A percentile compares a stretch with the other conserved stretches of the same genome.
phyloP scores from a whole-genome alignment of 345 rosid species.

The Arabidopsis thaliana region DNA sequence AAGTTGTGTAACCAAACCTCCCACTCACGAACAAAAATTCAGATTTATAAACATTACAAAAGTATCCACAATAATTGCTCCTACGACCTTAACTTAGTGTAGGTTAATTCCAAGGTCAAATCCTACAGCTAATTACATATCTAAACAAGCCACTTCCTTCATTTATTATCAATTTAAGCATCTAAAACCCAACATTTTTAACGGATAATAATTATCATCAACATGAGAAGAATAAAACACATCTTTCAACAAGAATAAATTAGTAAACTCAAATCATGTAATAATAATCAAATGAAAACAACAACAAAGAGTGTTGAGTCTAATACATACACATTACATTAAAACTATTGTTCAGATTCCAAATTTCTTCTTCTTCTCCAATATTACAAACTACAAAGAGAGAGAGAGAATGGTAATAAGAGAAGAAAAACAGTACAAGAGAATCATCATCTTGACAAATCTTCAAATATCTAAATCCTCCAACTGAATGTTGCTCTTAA shows the following conservation, averaged over 20 bases:
- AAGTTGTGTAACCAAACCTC: neutral
- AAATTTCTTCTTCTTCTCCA: constrained; percentile 26
- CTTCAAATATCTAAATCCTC: constrained; percentile 65
- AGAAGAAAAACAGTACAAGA: constrained; percentile 27
- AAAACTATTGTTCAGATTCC: constrained; percentile 35
- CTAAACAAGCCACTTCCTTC: neutral
- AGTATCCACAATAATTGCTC: neutral
- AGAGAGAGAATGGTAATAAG: neutral
- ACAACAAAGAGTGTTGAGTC: constrained; percentile 26
- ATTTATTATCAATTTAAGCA: neutral
- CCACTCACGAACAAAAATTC: neutral
- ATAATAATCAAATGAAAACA: constrained; percentile 24
- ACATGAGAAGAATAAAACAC: constrained; percentile 3
- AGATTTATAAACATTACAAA: neutral
- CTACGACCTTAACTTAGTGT: constrained; percentile 9
- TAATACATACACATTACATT: constrained; percentile 31
- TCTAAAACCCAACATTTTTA: constrained; percentile 12
- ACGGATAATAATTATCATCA: neutral
- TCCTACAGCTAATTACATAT: neutral
- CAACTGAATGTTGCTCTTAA: constrained; percentile 93
- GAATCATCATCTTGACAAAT: neutral
- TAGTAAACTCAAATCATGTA: constrained; percentile 10
- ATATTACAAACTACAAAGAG: constrained; percentile 10
- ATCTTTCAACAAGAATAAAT: neutral
- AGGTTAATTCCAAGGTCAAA: constrained; percentile 1